Base-by-base conservation (phyloP, 805 yeast genomes). In the Saccharomycopsis capsularis region DNA sequence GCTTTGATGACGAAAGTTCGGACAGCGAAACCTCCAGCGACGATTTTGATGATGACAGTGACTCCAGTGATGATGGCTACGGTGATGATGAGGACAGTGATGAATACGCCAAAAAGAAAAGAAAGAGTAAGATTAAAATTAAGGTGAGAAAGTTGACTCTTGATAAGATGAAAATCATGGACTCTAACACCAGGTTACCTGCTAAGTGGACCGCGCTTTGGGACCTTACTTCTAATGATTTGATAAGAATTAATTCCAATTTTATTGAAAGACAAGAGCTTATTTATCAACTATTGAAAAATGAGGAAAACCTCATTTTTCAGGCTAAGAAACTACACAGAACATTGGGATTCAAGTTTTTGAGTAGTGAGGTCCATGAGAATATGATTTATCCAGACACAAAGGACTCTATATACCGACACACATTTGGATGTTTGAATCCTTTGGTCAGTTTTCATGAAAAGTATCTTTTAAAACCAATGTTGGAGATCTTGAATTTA, bases 401-500 rank as follows among this genome's bases (percentile, higher is more conserved):
- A 13, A 52, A 52, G 24, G 52, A 52, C 36, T 29, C 38, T 3
- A 52, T 52, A 21, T 52, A 49, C 29, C 35, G 53, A 34, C 53
- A 52, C 24, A 52, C 55, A 3, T 52, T 52, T 40, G 55, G 55
- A 4, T 49, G 55, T 35, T 48, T 52, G 30, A 52, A 32, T 21
- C 55, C 55, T 34, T 39, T 52, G 36, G 40, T 48, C 18, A 49
- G 30, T 45, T 52, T 45, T 23, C 55, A 52, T 40, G 55, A 52
- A 25, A 45, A 46, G 16, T 44, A 19, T 27, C 37, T 52, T 11
- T 43, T 48, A 35, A 49, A 42, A 23, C 55, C 55, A 16, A 52
- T 52, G 55, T 25, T 52, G n/a, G 53, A 52, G 39, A 37, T 52
- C 25, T 29, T 49, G 36, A 52, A 52, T 37, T 25, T 41, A 27